Conservation (phyloP, 2,329 filamentous ascomycete species). For the Penicillium sp. region DNA sequence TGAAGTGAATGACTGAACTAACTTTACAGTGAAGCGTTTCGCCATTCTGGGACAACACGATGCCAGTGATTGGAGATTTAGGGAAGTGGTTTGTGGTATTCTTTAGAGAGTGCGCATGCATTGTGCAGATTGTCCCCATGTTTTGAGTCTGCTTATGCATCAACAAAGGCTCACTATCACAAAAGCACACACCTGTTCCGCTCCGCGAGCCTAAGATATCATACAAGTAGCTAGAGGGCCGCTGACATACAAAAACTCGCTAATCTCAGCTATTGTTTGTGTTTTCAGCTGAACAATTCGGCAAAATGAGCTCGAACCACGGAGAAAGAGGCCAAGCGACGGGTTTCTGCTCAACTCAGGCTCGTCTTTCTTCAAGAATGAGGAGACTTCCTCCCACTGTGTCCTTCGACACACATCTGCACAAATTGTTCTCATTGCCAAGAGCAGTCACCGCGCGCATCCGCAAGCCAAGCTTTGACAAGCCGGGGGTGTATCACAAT, state of each 20-base stretch:
- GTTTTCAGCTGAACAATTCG: neutral
- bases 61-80: neutral
- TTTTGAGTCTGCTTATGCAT: neutral
- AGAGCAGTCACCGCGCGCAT: neutral
- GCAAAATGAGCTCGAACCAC: neutral
- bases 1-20: neutral
- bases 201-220: neutral
- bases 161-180: neutral
- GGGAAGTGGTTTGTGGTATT: neutral
- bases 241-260: neutral
- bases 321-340: too few relatives aligned
- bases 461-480: slow-evolving; percentile 11
- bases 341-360: too few relatives aligned
- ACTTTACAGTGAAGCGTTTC: neutral
- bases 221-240: neutral
- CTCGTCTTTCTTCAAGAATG: too few relatives aligned
- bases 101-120: neutral
- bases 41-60: neutral
- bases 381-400: too few relatives aligned
- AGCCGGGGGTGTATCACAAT: neutral
- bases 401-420: neutral
- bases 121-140: neutral
- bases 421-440: neutral
- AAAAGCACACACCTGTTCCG: neutral
- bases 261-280: neutral